Evolutionary conservation across 371 early-diverging fungal species (phyloP), one percentile per base, ranked within the genome.

Genomic region (Mortierella sp.): DNA sequence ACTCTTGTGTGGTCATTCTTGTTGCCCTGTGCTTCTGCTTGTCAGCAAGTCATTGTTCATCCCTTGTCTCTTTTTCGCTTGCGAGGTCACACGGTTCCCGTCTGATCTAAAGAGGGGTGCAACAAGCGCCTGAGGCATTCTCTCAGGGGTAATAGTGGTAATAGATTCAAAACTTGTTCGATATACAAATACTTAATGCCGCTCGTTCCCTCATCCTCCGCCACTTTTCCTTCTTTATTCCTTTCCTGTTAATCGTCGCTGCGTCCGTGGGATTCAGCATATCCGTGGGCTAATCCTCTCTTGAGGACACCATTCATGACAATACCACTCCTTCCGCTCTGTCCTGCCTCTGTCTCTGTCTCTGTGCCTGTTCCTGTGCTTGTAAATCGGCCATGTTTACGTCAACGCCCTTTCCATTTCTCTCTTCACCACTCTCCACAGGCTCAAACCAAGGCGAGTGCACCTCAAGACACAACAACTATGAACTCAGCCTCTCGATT

Each of bases 401-500:
- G 23, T 6, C 44, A 6, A 15, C 34, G 27, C 27, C 14, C n/a
- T 12, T 17, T 0, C 6, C 28, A 5, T 34, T 28, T 17, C 14
- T 34, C 9, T 5, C 55, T 14, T 27, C 34, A 52, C 24, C 34
- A 9, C 6, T 21, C 39, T 50, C 17, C 15, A 30, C 43, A 30
- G 30, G 24, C 14, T 19, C 30, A 27, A 37, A 30, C 17, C 44
- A 32, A 55, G 60, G 50, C 30, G 50, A 31, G 17, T 73, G 75
- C n/a, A 48, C 30, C 15, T n/a, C 67, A 12, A 31, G 39, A 11
- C 61, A 28, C 26, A 57, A 63, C 46, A 53, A 50, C 17, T 46
- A 55, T 27, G 41, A 68, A 17, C 53, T 68, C 37, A 37, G 58
- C 6, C 76, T 76, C 32, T 69, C 69, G 1, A 44, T 76, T 37